A percentile compares a stretch with the other conserved stretches of the same genome.
Evolutionary conservation across 345 rosid species (phyloP).

Genomic region (Moringa oleifera): DNA sequence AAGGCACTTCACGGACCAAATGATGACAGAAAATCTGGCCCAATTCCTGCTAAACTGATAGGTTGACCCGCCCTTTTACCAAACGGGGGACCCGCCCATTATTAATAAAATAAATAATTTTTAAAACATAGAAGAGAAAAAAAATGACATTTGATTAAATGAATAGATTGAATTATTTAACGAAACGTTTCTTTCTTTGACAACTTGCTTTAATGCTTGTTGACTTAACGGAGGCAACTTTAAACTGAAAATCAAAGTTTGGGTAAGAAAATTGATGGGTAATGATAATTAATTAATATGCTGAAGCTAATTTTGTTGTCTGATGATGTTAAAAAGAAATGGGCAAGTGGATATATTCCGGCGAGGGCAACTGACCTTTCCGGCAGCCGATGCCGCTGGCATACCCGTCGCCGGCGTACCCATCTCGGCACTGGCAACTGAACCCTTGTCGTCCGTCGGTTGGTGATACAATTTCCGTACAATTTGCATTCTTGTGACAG

Average conservation of each 20-base stretch:
- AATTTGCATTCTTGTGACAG: conserved; percentile 41
- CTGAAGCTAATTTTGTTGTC: too few species aligned
- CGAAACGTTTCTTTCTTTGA: too few species aligned
- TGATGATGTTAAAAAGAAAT: too few species aligned
- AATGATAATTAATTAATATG: too few species aligned
- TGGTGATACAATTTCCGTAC: conserved; percentile 20
- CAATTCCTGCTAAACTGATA: neutral
- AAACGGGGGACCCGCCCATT: neutral
- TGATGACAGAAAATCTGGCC: conserved; percentile 4
- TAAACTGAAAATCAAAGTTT: too few species aligned
- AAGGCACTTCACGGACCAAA: neutral
- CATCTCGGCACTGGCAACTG: conserved; percentile 42
- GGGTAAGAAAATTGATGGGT: too few species aligned
- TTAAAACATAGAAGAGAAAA: too few species aligned
- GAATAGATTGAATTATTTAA: too few species aligned
- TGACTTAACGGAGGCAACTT: too few species aligned
- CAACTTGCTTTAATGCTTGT: too few species aligned
- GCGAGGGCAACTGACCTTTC: conserved; percentile 39
- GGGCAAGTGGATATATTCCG: neutral
- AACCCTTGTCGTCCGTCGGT: conserved; percentile 21
- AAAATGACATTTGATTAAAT: too few species aligned
- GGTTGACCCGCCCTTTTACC: neutral
- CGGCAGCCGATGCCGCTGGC: conserved; percentile 42
- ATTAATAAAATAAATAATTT: too few species aligned
- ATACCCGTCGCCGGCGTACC: conserved; percentile 59